Conservation (phyloP, 306 rosid species). For the Inga oerstediana region DNA sequence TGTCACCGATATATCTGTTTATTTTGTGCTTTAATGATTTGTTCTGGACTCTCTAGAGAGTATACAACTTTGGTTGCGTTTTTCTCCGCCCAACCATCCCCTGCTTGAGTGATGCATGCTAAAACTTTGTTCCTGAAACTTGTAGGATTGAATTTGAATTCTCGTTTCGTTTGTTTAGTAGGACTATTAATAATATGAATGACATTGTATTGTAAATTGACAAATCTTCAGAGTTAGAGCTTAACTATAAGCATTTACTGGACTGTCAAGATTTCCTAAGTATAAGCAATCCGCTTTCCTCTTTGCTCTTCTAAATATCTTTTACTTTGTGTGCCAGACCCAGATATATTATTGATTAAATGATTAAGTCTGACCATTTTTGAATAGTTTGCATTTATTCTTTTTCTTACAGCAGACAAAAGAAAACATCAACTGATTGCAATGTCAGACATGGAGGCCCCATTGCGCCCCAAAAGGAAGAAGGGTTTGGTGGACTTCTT, state of each 20-base stretch:
- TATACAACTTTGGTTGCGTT: neutral
- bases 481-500: constrained; percentile 81
- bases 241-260: neutral
- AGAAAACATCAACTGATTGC: neutral
- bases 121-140: neutral
- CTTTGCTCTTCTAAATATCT: neutral
- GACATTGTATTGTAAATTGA: neutral
- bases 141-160: neutral
- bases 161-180: neutral
- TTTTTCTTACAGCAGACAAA: constrained; percentile 22
- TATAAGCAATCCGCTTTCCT: neutral
- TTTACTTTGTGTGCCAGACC: neutral
- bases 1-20: neutral
- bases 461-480: constrained; percentile 94
- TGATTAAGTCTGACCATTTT: neutral
- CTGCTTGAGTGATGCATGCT: neutral
- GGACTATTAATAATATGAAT: neutral
- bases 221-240: neutral
- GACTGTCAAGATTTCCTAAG: neutral
- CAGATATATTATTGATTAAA: neutral
- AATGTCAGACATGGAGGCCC: constrained; percentile 90
- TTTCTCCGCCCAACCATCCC: neutral
- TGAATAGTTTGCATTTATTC: neutral
- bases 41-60: neutral
- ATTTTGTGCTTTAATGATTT: neutral